Base-by-base conservation (phyloP, 805 yeast genomes). In the Saccharomycopsis sp. region DNA sequence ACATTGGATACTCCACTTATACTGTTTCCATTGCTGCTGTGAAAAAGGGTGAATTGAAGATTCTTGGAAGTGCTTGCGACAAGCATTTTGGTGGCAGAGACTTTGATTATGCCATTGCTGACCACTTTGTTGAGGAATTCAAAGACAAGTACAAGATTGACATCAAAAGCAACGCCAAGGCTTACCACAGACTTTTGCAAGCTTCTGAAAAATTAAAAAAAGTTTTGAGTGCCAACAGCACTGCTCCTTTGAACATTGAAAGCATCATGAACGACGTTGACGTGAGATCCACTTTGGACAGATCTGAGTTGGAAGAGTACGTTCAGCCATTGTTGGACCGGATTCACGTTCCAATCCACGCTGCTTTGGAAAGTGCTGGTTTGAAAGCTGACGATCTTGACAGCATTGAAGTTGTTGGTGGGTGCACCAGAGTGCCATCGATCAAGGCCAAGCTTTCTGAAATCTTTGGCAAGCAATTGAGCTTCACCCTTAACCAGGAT, bases 31-130 rank as follows among this genome's bases (percentile, higher is more conserved):
- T 92, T 56, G 94, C 84, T 45, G 79, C 94, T 46, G 77, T 92
- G 67, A 87, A 86, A 75, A 88, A 80, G 67, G 98, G 98, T 60
- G 97, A 92, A 71, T 75, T 88, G 67, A 87, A 85, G 69, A 73
- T 92, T 41, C 69, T 92, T 54, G 95, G 95, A 53, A 75, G 95
- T 49, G 94, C 95, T 55, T 82, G 76, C 61, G 95, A 88, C 69
- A 85, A 85, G 68, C 85, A 85, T 69, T 92, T 92, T 57, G 99
- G 99, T 74, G 98, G 99, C 65, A 81, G 99, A 69, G 86, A 87
- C 63, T 79, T 92, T 49, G 98, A 92, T 68, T 71, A 70, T 57
- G 96, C 95, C 49, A 84, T 92, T 55, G 88, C 97, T 53, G 78
- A 86, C 65, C 92, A 86, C 66, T 87, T 92, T 58, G 95, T 96